Base-by-base conservation (phyloP, 495 filamentous ascomycete genomes). In the Staphylotrichum tortipilum region DNA sequence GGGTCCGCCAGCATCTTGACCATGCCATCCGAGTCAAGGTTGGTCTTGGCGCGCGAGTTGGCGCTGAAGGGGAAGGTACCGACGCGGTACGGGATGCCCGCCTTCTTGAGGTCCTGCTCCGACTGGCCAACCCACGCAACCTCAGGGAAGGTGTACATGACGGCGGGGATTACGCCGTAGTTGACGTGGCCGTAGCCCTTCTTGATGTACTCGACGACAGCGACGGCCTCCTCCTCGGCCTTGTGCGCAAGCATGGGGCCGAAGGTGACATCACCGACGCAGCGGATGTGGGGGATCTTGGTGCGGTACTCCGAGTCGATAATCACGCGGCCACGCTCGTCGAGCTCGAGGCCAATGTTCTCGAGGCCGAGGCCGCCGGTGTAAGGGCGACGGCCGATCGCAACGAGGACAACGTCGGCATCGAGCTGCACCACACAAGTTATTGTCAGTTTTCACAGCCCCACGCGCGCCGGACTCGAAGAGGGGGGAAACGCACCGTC, bases 211-310 rank as follows among this genome's bases (percentile, higher is more conserved):
- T 98, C 92, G 35, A 97, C 78, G 34, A 80, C 89, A 11, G 92
- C 92, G 41, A 96, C 89, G 47, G 76, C 92, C 75, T 98, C 92
- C 75, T 98, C 92, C 74, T 98, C 92, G 35, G 94, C 92, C 79
- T 98, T 98, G 79, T 98, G 92, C 43, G 92, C 92, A 61, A 98
- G 83, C 92, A 98, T 98, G 59, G 92, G 94, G 15, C 92, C 92
- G 71, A 97, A 98, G 15, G 92, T 98, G 67, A 81, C 86, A 70
- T 98, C 92, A 61, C 92, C 92, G 56, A 98, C 84, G 63, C 89
- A 90, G 55, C 92, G 90, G 69, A 98, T 95, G 74, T 98, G 94
- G 11, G 89, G 84, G 45, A 91, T 68, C 76, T 95, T 95, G 62
- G 92, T 97, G 72, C 92, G 89, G 78, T 94, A 98, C 74, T 98